phyloP scores from a whole-genome alignment of 2,329 filamentous ascomycete genomes.

The Endoconidiophora polonica region DNA sequence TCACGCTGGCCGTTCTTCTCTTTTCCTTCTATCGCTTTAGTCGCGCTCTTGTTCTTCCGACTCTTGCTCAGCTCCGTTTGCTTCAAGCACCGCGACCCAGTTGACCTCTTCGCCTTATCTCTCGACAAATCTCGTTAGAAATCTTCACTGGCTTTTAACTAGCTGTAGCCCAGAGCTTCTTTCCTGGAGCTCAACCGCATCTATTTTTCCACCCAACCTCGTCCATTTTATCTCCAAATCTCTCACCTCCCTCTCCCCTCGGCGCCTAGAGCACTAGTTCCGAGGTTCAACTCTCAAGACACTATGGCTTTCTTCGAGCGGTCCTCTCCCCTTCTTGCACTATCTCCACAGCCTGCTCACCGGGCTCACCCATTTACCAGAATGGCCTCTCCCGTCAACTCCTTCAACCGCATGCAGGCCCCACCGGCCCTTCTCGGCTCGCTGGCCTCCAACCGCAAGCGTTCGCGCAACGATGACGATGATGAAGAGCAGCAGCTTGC shows the following conservation, averaged over 20 bases:
- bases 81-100: too few relatives aligned
- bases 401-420: constrained; percentile 9
- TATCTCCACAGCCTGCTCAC: constrained; percentile 27
- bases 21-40: too few relatives aligned
- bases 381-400: constrained; percentile 11
- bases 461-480: constrained; percentile 57
- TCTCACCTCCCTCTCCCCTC: not conserved
- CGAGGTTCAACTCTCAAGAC: not conserved
- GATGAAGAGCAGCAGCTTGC: constrained; percentile 32
- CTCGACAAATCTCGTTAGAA: too few relatives aligned
- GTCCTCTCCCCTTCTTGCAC: constrained; percentile 26
- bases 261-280: not conserved
- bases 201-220: not conserved
- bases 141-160: too few relatives aligned
- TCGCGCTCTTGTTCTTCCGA: too few relatives aligned
- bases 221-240: not conserved
- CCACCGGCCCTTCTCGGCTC: constrained; percentile 13
- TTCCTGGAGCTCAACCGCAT: not conserved
- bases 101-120: too few relatives aligned
- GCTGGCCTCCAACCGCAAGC: constrained; percentile 46
- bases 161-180: not conserved
- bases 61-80: too few relatives aligned
- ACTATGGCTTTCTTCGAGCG: constrained; percentile 15
- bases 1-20: too few relatives aligned
- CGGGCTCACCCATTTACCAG: constrained; percentile 16